Evolutionary conservation across 2,329 filamentous ascomycete species (phyloP).

Genomic region (Talaromyces pinophilus): DNA sequence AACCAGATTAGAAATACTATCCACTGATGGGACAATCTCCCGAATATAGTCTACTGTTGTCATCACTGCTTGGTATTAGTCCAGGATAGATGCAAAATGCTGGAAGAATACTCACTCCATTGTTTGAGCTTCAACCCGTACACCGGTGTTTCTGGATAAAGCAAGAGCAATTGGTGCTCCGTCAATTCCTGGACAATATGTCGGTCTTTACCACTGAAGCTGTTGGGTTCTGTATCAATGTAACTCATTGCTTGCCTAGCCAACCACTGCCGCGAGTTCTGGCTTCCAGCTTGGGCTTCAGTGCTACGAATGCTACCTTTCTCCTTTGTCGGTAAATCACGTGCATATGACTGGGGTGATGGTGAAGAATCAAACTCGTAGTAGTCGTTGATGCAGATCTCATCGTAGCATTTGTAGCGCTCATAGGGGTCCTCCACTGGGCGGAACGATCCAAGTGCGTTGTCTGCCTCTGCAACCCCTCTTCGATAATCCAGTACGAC

Average conservation of each 20-base stretch:
- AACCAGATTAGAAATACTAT: constrained; percentile 8
- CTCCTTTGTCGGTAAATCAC: not conserved
- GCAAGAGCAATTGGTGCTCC: not conserved
- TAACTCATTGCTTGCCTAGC: not conserved
- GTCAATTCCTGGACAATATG: not conserved
- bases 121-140: constrained; percentile 7
- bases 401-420: not conserved
- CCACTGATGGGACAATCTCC: not conserved
- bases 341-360: not conserved
- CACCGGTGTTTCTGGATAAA: not conserved
- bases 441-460: not conserved
- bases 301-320: not conserved
- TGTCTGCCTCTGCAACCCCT: not conserved
- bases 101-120: constrained; percentile 8
- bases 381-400: not conserved
- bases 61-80: not conserved
- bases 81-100: not conserved
- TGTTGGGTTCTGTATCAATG: not conserved
- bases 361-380: not conserved
- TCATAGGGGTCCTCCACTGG: not conserved
- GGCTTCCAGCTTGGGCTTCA: not conserved
- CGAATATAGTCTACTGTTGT: not conserved
- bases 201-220: not conserved
- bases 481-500: not conserved
- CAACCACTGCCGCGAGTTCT: not conserved